Percentiles rank a stretch among this genome's conserved stretches.
Evolutionary conservation across 2,329 filamentous ascomycete species (phyloP).

Genomic region (Nemania bipapillata): DNA sequence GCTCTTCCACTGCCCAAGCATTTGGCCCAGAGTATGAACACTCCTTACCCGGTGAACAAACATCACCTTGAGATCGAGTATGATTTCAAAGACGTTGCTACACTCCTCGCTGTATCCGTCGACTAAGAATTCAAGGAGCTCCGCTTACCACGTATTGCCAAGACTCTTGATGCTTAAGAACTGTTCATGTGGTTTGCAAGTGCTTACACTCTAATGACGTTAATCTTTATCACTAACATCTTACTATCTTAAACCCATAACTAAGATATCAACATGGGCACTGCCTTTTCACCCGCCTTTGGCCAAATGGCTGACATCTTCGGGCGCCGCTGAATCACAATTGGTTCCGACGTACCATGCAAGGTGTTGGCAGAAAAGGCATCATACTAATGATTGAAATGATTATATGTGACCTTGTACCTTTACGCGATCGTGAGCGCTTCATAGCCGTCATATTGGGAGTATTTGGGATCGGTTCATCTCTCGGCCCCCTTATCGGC

Average conservation of each 20-base stretch:
- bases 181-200: neutral
- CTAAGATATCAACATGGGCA: constrained; percentile 35
- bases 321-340: constrained; percentile 55
- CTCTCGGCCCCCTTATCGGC: constrained; percentile 44
- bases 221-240: neutral
- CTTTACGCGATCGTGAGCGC: constrained; percentile 36
- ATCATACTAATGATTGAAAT: constrained; percentile 56
- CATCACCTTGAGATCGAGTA: neutral
- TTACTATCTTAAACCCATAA: neutral
- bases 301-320: constrained; percentile 60
- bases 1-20: neutral
- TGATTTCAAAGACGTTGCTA: too few relatives aligned
- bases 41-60: neutral
- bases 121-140: neutral
- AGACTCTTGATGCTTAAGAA: neutral
- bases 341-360: constrained; percentile 54
- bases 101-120: too few relatives aligned
- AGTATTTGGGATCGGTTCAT: constrained; percentile 57
- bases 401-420: constrained; percentile 62
- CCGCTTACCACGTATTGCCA: neutral
- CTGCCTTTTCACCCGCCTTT: constrained; percentile 57
- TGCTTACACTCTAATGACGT: neutral
- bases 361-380: constrained; percentile 53
- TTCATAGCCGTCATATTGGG: constrained; percentile 1
- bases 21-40: neutral